Conservation (phyloP, 441 rosid genomes). For the Syzygium malaccense region DNA sequence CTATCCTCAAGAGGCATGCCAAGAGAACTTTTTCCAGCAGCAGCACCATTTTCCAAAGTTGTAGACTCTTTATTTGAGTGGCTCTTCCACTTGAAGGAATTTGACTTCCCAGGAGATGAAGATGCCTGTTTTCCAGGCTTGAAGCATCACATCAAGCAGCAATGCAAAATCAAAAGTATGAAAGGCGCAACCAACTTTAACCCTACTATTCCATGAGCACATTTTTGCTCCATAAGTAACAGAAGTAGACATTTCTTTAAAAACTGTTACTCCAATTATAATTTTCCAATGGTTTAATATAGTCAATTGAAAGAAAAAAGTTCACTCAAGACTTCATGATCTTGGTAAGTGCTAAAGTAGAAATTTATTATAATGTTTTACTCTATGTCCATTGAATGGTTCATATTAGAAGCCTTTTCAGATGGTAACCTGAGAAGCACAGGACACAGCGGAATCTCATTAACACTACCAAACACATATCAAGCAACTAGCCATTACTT, state of each 20-base stretch:
- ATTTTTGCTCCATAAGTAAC: background rate
- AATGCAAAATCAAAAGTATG: background rate
- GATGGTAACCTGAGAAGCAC: background rate
- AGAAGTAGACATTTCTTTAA: background rate
- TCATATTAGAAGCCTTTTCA: background rate
- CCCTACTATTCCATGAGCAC: background rate
- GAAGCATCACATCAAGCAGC: background rate
- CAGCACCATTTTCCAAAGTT: constrained; percentile 11
- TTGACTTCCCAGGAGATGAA: constrained; percentile 43
- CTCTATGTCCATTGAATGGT: background rate
- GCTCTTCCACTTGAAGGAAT: constrained; percentile 54
- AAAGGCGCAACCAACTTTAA: background rate
- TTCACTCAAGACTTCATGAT: background rate
- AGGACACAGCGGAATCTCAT: background rate
- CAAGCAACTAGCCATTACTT: background rate
- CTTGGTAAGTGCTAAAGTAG: background rate
- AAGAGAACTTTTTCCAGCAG: constrained; percentile 12
- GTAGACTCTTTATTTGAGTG: constrained; percentile 12
- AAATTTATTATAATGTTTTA: background rate
- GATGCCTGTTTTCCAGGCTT: constrained; percentile 27
- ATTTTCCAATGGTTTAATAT: background rate
- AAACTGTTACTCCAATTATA: background rate
- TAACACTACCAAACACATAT: background rate
- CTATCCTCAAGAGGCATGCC: constrained; percentile 52
- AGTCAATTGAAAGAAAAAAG: background rate